Evolutionary conservation across 345 rosid species (phyloP).

Genomic region (Eutrema japonicum): DNA sequence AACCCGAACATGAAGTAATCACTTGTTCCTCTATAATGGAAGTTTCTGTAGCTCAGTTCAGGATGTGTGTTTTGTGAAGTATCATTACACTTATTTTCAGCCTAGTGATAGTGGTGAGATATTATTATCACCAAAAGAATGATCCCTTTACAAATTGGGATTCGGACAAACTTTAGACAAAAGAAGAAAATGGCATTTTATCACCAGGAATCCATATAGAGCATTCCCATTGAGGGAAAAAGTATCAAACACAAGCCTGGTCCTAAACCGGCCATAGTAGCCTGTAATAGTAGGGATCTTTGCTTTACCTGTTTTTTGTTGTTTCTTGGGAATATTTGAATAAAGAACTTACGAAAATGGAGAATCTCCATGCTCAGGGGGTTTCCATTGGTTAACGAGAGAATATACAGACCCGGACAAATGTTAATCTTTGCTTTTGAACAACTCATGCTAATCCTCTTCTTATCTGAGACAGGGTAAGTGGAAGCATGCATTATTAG

Average conservation of each 20-base stretch:
- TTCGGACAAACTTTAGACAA: slow-evolving; percentile 40
- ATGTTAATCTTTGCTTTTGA: slow-evolving; percentile 18
- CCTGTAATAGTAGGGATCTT: slow-evolving; percentile 25
- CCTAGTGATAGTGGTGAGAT: slow-evolving; percentile 35
- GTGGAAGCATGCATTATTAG: slow-evolving; percentile 21
- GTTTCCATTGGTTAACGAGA: slow-evolving; percentile 30
- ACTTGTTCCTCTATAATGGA: slow-evolving; percentile 38
- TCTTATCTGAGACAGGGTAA: slow-evolving; percentile 8
- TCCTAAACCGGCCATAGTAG: slow-evolving; percentile 24
- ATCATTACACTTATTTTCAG: slow-evolving; percentile 9
- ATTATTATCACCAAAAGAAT: slow-evolving; percentile 36
- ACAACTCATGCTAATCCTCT: slow-evolving; percentile 17
- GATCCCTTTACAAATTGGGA: slow-evolving; percentile 30
- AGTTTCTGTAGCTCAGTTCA: slow-evolving; percentile 31
- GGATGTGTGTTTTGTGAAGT: slow-evolving; percentile 16
- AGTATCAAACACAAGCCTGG: slow-evolving; percentile 35
- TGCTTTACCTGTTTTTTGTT: slow-evolving; percentile 15
- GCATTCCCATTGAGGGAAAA: slow-evolving; percentile 30
- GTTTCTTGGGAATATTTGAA: slow-evolving; percentile 36
- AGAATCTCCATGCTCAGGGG: slow-evolving; percentile 36
- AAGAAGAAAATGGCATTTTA: slow-evolving; percentile 38
- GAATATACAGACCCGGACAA: slow-evolving; percentile 25
- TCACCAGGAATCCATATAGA: slow-evolving; percentile 38
- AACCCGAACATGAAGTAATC: slow-evolving; percentile 36
- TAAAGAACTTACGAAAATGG: slow-evolving; percentile 22